Base-by-base conservation (phyloP, 129 eudicot genomes). In the Artemisia argyi region DNA sequence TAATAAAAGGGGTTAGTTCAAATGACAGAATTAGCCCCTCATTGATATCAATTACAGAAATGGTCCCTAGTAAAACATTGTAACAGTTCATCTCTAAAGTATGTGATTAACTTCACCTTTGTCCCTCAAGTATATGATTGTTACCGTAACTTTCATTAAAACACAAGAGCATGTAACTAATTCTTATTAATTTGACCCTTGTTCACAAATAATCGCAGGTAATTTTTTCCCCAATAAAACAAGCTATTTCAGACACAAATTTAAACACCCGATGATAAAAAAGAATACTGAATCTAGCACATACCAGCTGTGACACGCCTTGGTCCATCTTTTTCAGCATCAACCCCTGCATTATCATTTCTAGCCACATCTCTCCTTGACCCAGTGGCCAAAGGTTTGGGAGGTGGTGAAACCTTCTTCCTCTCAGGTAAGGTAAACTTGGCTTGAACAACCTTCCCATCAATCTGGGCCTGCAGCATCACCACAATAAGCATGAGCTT, bases 361-460 rank as follows among this genome's bases (percentile, higher is more conserved):
- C 73, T 87, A 18, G 81, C 60, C 18, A 78, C 79, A 77, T 87
- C 96, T 78, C 86, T 87, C 73, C 83, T 85, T 65, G 90, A 83
- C 56, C 87, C 78, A 61, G 86, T 66, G 19, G 87, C 75, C 79
- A 81, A 81, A 65, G 87, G 87, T 57, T 84, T 94, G 3, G 97
- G 84, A 80, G 98, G 97, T 49, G 98, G 84, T 68, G 88, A 58
- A 49, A 74, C 73, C 72, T 74, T 89, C 80, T 92, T 87, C 70
- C 95, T 76, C 66, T 84, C 95, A 13, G 96, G 95, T 68, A 93
- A 79, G 5, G 98, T 93, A 49, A 93, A 93, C 79, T 83, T 88
- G 51, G 96, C 96, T 61, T 81, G 87, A 63, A 93, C 90, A 62
- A 89, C 83, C 75, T 82, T 89, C 9, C 98, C 96, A 79, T 93